Evolutionary conservation across 1,284 basidiomycete species (phyloP).

Genomic region (Sparassis latifolia): DNA sequence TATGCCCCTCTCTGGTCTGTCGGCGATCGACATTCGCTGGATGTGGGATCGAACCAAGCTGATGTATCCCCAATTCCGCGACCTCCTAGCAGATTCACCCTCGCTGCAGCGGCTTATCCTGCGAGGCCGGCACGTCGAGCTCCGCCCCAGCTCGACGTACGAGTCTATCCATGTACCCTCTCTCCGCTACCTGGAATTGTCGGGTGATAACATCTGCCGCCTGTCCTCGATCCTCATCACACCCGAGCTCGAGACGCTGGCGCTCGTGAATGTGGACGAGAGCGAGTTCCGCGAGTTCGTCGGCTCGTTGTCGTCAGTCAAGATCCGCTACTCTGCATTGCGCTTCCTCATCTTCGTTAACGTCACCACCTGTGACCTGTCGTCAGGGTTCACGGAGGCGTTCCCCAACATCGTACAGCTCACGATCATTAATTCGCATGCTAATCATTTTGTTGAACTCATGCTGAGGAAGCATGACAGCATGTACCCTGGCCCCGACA

Average conservation of each 20-base stretch:
- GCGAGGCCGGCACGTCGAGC: constrained; percentile 21
- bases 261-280: constrained; percentile 24
- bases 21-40: constrained; percentile 21
- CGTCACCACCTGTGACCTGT: constrained; percentile 17
- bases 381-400: constrained; percentile 18
- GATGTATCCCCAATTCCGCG: constrained; percentile 17
- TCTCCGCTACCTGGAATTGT: constrained; percentile 21
- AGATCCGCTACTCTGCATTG: constrained; percentile 13
- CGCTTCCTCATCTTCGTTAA: constrained; percentile 17
- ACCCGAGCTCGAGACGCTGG: constrained; percentile 16
- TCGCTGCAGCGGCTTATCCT: constrained; percentile 18
- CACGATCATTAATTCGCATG: constrained; percentile 21
- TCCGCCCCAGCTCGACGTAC: constrained; percentile 14
- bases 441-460: constrained; percentile 20
- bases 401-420: constrained; percentile 19
- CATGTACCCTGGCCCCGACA: background rate
- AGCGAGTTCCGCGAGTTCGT: constrained; percentile 24
- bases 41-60: constrained; percentile 21
- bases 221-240: constrained; percentile 20
- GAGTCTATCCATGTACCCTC: constrained; percentile 15
- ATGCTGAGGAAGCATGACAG: constrained; percentile 14
- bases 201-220: constrained; percentile 21
- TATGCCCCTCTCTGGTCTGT: constrained; percentile 13
- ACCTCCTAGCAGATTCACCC: constrained; percentile 18
- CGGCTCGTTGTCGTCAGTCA: constrained; percentile 13